Base-by-base conservation (phyloP, 2,329 filamentous ascomycete genomes). In the Phialemoniopsis sp. region DNA sequence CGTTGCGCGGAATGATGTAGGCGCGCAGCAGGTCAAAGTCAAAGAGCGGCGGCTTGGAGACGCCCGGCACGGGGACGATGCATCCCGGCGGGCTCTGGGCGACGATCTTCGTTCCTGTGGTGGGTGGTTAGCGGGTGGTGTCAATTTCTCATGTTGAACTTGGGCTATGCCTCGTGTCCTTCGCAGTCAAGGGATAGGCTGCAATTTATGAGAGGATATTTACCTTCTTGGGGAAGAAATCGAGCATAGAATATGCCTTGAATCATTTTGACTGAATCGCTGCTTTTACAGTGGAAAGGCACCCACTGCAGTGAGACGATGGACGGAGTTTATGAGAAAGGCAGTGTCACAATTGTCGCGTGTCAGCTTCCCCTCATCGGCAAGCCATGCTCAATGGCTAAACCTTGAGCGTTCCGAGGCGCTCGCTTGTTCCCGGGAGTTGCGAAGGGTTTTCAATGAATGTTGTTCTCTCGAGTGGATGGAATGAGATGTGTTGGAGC, bases 1-100 rank as follows among this genome's bases (percentile, higher is more conserved):
- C 87, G 63, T 95, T 89, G 39, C 88, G 85, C 14, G 93, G 93
- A 54, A 98, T 95, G 56, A 98, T 85, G 68, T 95, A 96, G 58
- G 91, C 85, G 13, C 88, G 87, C 50, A 97, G 78, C 37, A 88
- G 82, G 48, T 87, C 80, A 64, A 95, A 97, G 63, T 89, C 82
- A 56, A 96, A 79, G 46, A 95, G 79, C 4, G 84, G 82, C 10
- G 71, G 68, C 55, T 69, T 77, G 49, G 32, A 5, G 19, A 37
- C 38, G 18, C 36, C 36, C 44, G 46, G 46, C 19, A 65, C 42
- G 50, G 58, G 63, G 7, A 80, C 78, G 47, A 82, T 79, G 59
- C 76, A 82, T 43, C 79, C 79, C 17, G 76, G 73, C 1, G 77
- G 78, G 21, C 73, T 80, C 53, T 82, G 78, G 15, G 78, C 76